phyloP scores from a whole-genome alignment of 768 basidiomycete species.

The Psilocybe cubensis region DNA sequence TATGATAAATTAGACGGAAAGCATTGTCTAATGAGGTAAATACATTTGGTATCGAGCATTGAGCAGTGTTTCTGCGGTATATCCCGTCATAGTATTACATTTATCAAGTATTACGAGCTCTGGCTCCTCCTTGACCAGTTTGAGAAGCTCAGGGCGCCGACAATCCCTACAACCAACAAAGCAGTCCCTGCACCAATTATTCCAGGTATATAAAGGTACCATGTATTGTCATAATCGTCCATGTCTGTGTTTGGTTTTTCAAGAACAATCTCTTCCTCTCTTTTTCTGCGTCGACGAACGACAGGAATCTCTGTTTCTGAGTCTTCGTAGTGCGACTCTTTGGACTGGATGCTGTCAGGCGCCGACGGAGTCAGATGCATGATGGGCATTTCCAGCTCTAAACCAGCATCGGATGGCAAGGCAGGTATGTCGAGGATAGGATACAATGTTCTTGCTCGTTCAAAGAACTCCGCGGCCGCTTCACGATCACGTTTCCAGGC shows the following conservation, averaged over 20 bases:
- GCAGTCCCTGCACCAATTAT: conserved; percentile 87
- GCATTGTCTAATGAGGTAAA: neutral
- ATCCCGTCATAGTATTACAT: neutral
- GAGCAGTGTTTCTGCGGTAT: neutral
- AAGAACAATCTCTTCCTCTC: conserved; percentile 55
- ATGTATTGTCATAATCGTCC: conserved; percentile 69
- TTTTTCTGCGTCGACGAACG: conserved; percentile 54
- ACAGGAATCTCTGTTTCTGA: conserved; percentile 41
- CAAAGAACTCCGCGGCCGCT: conserved; percentile 72
- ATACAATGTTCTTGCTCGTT: conserved; percentile 62
- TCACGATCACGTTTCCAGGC: conserved; percentile 79
- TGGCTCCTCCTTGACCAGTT: conserved; percentile 70
- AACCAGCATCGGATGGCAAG: conserved; percentile 53
- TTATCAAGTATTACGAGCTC: conserved; percentile 42
- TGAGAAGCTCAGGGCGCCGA: conserved; percentile 79
- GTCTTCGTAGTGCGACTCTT: conserved; percentile 37
- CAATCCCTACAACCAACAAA: conserved; percentile 74
- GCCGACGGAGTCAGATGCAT: conserved; percentile 51
- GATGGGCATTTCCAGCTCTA: conserved; percentile 73
- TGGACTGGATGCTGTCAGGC: conserved; percentile 38
- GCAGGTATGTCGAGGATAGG: conserved; percentile 72
- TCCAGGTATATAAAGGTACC: conserved; percentile 82
- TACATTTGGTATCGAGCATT: neutral
- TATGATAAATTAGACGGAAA: neutral
- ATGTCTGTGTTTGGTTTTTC: conserved; percentile 47